Evolutionary conservation across 1,284 basidiomycete genomes (phyloP), one percentile per base, ranked within the genome.

Genomic region (Puccinia polysora): DNA sequence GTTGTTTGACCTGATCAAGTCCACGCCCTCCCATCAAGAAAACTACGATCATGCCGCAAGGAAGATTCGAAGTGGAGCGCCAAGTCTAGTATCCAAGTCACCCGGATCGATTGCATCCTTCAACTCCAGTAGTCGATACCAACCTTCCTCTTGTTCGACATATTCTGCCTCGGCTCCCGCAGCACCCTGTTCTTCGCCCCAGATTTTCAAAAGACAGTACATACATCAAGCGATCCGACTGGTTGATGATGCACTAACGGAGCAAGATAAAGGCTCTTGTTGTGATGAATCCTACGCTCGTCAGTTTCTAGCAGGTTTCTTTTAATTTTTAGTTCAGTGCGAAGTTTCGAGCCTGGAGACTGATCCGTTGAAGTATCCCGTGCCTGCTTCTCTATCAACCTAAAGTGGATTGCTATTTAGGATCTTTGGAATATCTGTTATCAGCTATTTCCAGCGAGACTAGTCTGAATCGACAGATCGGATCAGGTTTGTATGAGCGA

Each of bases 391-490:
- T n/a, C n/a, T n/a, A n/a, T n/a, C n/a, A n/a, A 43, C 18, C 40
- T 7, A 43, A 43, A 62, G 59, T 65, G n/a, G 62, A 65, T 52
- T 65, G 62, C 47, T 65, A 65, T 40, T 53, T 65, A 32, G 62
- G 30, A 8, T 65, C 62, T 6, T 52, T 65, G 34, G 62, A 65
- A 65, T 65, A 65, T 52, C 49, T 65, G 4, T n/a, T 65, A 20
- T 65, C 62, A 23, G 62, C 62, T 25, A 50, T 65, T 52, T 23
- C 62, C 0, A 38, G 18, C 30, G 49, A 65, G 47, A n/a, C 40
- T 3, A 62, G 47, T 40, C 23, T 62, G 43, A 28, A 47, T 40
- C 59, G 43, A 28, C 40, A 62, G 32, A 62, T 62, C 28, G 59
- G 59, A 47, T 62, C 59, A 62, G 59, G 59, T 62, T 25, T 28